A percentile compares a stretch with the other conserved stretches of the same genome.
phyloP scores from a whole-genome alignment of 805 yeast genomes.

The Grigorovia jiainica region DNA sequence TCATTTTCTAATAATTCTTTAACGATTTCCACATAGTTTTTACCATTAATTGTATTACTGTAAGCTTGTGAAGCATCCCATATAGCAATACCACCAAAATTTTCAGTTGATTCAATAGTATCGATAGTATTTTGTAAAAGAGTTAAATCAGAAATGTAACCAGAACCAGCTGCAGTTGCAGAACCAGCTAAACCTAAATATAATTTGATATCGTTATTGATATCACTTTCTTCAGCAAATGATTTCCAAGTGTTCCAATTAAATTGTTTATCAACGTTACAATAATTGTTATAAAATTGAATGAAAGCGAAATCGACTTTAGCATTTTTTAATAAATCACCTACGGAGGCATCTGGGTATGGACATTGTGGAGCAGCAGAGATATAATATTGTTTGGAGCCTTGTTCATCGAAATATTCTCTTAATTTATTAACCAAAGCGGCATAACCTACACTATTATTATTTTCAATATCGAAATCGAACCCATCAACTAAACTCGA shows the following conservation, averaged over 20 bases:
- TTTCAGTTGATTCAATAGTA: constrained; percentile 59
- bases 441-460: constrained; percentile 53
- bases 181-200: constrained; percentile 72
- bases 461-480: constrained; percentile 81
- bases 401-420: constrained; percentile 37
- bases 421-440: constrained; percentile 47
- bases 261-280: constrained; percentile 47
- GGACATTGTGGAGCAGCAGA: constrained; percentile 93
- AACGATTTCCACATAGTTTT: constrained; percentile 35
- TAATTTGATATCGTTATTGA: constrained; percentile 60
- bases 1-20: constrained; percentile 32
- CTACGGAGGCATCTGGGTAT: constrained; percentile 67
- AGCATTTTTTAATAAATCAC: constrained; percentile 48
- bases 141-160: constrained; percentile 45
- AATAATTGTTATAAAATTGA: constrained; percentile 84
- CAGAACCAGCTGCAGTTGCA: constrained; percentile 46
- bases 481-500: constrained; percentile 78
- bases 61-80: constrained; percentile 86
- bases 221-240: constrained; percentile 48
- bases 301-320: constrained; percentile 73
- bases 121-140: constrained; percentile 42
- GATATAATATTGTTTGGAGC: constrained; percentile 56
- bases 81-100: constrained; percentile 79
- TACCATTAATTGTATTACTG: constrained; percentile 37
- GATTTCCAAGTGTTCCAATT: constrained; percentile 67